phyloP scores from a whole-genome alignment of 1,139 yeast genomes.

The Diutina rugosa region DNA sequence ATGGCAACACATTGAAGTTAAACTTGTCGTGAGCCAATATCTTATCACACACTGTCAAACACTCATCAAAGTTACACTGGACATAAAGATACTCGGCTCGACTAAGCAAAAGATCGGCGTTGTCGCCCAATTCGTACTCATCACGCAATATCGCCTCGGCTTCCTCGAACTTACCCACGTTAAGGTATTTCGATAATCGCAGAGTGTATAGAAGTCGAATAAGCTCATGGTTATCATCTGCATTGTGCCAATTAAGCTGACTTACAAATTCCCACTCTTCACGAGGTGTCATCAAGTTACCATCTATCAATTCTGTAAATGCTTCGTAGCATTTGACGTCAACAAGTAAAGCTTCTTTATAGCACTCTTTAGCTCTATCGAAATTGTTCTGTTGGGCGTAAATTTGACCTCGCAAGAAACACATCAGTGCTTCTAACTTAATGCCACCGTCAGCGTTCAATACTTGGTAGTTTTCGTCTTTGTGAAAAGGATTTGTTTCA shows the following conservation, averaged over 20 bases:
- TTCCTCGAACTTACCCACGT: conserved; percentile 45
- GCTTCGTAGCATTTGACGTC: conserved; percentile 95
- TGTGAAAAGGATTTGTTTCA: conserved; percentile 61
- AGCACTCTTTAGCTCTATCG: conserved; percentile 79
- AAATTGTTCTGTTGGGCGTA: conserved; percentile 77
- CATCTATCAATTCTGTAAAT: conserved; percentile 62
- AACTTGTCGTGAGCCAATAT: conserved; percentile 52
- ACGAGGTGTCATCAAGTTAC: conserved; percentile 65
- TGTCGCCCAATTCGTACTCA: conserved; percentile 58
- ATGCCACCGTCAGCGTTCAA: conserved; percentile 43
- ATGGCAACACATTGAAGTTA: conserved; percentile 65
- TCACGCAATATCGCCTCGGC: conserved; percentile 56
- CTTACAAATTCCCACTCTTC: conserved; percentile 81
- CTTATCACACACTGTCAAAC: conserved; percentile 61
- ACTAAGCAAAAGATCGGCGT: conserved; percentile 56
- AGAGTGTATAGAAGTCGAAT: conserved; percentile 66
- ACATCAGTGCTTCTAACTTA: conserved; percentile 76
- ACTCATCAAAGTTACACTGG: conserved; percentile 71
- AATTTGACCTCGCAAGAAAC: conserved; percentile 74
- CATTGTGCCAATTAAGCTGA: conserved; percentile 55
- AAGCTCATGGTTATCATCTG: conserved; percentile 74
- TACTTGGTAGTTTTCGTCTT: conserved; percentile 24
- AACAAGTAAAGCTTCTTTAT: conserved; percentile 72
- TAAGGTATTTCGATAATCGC: conserved; percentile 60
- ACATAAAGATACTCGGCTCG: conserved; percentile 62